Evolutionary conservation across 495 filamentous ascomycete genomes (phyloP).

Genomic region (Collariella sp.): DNA sequence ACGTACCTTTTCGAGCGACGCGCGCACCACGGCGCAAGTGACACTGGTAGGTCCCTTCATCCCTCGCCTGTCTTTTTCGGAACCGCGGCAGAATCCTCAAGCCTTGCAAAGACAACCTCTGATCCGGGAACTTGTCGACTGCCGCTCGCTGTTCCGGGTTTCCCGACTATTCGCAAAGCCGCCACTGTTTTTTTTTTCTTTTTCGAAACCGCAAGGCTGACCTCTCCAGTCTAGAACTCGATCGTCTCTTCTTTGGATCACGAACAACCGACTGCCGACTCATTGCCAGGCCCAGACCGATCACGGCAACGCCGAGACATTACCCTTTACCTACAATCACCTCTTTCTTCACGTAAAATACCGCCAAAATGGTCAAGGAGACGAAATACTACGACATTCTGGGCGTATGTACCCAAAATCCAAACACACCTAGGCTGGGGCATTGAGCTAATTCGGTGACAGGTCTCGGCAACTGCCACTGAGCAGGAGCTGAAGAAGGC

Average conservation of each 20-base stretch:
- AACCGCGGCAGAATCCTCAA: conserved; percentile 2
- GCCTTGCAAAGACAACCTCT: neutral
- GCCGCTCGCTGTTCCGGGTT: neutral
- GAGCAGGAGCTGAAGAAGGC: conserved; percentile 81
- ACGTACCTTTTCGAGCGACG: neutral
- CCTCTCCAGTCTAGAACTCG: neutral
- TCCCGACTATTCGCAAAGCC: too few relatives aligned
- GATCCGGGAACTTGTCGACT: neutral
- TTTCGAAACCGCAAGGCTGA: neutral
- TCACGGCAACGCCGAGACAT: conserved; percentile 1
- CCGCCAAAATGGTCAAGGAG: conserved; percentile 75
- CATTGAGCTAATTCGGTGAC: conserved; percentile 17
- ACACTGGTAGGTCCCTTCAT: neutral
- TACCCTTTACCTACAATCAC: neutral
- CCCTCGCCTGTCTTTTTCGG: neutral
- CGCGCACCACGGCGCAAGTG: neutral
- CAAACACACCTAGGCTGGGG: neutral
- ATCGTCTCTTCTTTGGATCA: neutral
- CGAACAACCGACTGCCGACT: neutral
- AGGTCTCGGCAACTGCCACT: conserved; percentile 65
- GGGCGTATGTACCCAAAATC: conserved; percentile 54
- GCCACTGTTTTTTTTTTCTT: neutral
- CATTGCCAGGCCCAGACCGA: neutral
- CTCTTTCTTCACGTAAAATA: neutral
- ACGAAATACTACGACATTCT: conserved; percentile 79